phyloP scores from a whole-genome alignment of 345 rosid species.

The Eucalyptus pauciflora region DNA sequence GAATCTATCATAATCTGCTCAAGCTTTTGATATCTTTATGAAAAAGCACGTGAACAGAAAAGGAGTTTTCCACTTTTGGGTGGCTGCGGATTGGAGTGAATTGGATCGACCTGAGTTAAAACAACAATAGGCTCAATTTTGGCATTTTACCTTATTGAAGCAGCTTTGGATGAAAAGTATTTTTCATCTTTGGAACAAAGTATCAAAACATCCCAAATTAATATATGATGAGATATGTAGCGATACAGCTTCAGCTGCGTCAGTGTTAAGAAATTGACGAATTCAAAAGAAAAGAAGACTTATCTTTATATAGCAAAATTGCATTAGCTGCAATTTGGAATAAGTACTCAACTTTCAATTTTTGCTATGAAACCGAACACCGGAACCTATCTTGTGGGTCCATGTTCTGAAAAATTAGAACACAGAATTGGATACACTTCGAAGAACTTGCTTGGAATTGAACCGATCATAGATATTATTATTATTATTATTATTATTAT shows the following conservation, averaged over 20 bases:
- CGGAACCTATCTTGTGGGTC: not conserved
- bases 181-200: not conserved
- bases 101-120: not conserved
- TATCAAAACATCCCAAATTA: too few relatives aligned
- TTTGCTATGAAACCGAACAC: not conserved
- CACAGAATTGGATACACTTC: not conserved
- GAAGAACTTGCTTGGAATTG: not conserved
- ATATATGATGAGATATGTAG: not conserved
- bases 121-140: too few relatives aligned
- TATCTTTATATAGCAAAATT: not conserved
- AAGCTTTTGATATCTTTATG: not conserved
- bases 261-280: not conserved
- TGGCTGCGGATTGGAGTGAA: not conserved
- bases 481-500: too few relatives aligned
- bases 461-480: not conserved
- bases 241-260: not conserved
- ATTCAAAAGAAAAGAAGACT: not conserved
- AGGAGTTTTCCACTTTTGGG: not conserved
- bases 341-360: not conserved
- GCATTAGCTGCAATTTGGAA: not conserved
- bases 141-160: not conserved
- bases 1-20: not conserved
- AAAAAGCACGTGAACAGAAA: not conserved
- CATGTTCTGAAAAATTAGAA: not conserved
- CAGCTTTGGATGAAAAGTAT: not conserved